Evolutionary conservation across 805 yeast genomes (phyloP).

Genomic region (Barnettozyma sucrosica): DNA sequence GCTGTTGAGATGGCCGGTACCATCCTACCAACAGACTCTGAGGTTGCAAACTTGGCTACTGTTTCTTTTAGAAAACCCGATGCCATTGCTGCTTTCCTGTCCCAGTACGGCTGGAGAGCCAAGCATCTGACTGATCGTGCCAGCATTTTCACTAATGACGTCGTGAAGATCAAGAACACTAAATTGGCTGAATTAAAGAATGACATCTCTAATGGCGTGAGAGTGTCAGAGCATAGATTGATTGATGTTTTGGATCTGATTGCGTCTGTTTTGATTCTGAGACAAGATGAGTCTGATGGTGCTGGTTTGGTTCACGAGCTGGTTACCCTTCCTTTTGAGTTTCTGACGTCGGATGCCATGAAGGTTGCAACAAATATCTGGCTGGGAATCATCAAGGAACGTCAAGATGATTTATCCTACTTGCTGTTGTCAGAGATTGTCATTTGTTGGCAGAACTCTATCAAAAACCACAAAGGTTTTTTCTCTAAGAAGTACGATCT

Average conservation of each 20-base stretch:
- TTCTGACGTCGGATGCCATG: constrained; percentile 55
- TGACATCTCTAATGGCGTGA: constrained; percentile 15
- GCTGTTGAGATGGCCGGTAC: constrained; percentile 85
- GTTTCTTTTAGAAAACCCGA: constrained; percentile 37
- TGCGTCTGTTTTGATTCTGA: constrained; percentile 37
- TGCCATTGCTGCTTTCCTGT: constrained; percentile 65
- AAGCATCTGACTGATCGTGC: constrained; percentile 31
- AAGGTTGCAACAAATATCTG: constrained; percentile 69
- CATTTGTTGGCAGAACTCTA: constrained; percentile 60
- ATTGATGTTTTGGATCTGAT: constrained; percentile 39
- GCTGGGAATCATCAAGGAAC: constrained; percentile 70
- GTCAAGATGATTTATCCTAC: constrained; percentile 48
- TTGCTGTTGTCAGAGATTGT: constrained; percentile 66
- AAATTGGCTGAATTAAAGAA: constrained; percentile 20
- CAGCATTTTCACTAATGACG: constrained; percentile 18
- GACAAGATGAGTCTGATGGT: constrained; percentile 27
- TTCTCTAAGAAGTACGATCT: constrained; percentile 54
- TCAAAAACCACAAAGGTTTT: constrained; percentile 55
- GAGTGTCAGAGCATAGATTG: constrained; percentile 29
- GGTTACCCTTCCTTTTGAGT: constrained; percentile 65
- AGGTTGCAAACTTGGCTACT: constrained; percentile 44
- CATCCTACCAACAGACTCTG: constrained; percentile 61
- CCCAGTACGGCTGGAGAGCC: constrained; percentile 72
- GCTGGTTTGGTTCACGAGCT: constrained; percentile 40
- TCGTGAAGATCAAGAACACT: constrained; percentile 15